Evolutionary conservation across 2,329 filamentous ascomycete genomes (phyloP), one percentile per base, ranked within the genome.

Genomic region (Aspergillus piperis): DNA sequence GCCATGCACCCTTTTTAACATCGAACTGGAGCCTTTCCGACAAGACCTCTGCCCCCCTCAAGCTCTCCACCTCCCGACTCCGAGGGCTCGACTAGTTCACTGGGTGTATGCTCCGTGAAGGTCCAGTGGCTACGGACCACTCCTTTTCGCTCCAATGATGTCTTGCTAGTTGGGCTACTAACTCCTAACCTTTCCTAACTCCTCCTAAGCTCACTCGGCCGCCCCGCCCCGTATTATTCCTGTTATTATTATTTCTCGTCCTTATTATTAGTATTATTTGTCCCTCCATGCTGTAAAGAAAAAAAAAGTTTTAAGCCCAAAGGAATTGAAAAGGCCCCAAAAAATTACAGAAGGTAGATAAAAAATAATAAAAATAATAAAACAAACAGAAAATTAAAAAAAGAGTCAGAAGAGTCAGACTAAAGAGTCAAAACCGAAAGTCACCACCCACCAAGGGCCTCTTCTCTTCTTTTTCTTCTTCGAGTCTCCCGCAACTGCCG

Each of bases 21-120:
- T 48, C 25, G 25, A 54, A 55, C 47, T 50, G 47, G 47, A 50
- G 25, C 47, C 47, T 50, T 50, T 50, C 25, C 47, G 47, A 50
- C 47, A 50, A 50, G 47, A 17, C 47, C 23, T 19, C 41, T 55
- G 39, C 53, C 53, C 41, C 53, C 51, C 57, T 52, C 49, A 60
- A 62, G 59, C 63, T 64, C 63, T 61, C 63, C 64, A 66, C 65
- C 62, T 64, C 64, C 65, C 65, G 62, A 64, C 58, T 66, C 62
- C 63, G 63, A 66, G 21, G 60, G 52, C 56, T 66, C 51, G 64
- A 65, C 63, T 60, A 64, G 56, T 53, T 54, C 50, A 54, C 49
- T 54, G 30, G 39, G 36, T 44, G 19, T 47, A 53, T 36, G 39
- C 53, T 41, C 53, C 53, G 53, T 55, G 42, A 25, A 54, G 32